Conservation (phyloP, 148 eudicot genomes). For the Fagopyrum homotropicum region DNA sequence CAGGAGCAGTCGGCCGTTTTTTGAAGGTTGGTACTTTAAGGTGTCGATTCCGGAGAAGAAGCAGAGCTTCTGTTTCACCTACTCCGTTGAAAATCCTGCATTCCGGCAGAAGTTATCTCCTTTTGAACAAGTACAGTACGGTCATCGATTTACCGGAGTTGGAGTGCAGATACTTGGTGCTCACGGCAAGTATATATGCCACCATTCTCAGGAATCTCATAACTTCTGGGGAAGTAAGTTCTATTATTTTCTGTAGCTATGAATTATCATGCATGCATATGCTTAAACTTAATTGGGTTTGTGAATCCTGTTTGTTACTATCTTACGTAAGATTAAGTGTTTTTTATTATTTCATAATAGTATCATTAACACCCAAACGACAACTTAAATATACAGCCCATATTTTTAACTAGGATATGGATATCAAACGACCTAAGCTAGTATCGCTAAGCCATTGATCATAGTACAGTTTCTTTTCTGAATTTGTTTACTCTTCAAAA, state of each 20-base stretch:
- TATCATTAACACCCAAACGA: too few species aligned
- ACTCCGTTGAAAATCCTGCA: conserved; percentile 87
- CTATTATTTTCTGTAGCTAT: not conserved
- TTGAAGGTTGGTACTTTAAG: conserved; percentile 99
- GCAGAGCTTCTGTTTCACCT: conserved; percentile 96
- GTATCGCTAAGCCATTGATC: not conserved
- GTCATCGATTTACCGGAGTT: conserved; percentile 77
- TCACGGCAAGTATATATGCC: conserved; percentile 89
- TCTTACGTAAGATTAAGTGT: not conserved
- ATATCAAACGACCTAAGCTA: not conserved
- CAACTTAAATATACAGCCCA: too few species aligned
- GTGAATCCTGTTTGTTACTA: not conserved
- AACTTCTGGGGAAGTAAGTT: conserved; percentile 96
- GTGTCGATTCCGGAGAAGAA: conserved; percentile 79
- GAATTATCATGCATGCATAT: not conserved
- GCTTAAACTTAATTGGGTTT: not conserved
- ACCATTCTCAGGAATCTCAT: conserved; percentile 50
- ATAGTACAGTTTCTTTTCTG: not conserved
- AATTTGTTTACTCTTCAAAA: not conserved
- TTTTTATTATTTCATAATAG: too few species aligned
- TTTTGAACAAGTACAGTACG: conserved; percentile 54
- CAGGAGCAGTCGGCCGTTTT: conserved; percentile 67
- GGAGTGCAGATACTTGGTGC: conserved; percentile 95
- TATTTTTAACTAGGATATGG: too few species aligned
- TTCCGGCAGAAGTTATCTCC: conserved; percentile 48